Percentiles rank a stretch among this genome's conserved stretches.
Evolutionary conservation across 2,329 filamentous ascomycete genomes (phyloP).

Genomic region (Didymosphaeria variabile): DNA sequence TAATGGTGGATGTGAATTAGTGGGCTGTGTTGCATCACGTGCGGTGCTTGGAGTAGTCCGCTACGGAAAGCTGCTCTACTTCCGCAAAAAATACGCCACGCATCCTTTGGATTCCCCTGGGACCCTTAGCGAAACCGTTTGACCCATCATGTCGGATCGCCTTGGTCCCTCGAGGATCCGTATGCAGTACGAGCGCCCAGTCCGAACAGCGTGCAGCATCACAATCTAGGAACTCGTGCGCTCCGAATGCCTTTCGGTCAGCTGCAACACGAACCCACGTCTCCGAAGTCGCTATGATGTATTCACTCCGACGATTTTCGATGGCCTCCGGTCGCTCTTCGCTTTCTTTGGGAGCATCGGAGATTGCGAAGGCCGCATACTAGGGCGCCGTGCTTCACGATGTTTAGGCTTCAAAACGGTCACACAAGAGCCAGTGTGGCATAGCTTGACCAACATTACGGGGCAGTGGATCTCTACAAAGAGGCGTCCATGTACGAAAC

Average conservation of each 20-base stretch:
- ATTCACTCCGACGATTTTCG: slow-evolving; percentile 7
- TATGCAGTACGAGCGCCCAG: not conserved
- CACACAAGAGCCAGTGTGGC: slow-evolving; percentile 3
- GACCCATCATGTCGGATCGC: not conserved
- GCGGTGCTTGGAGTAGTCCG: not conserved
- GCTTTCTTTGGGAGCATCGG: slow-evolving; percentile 13
- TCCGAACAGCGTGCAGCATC: slow-evolving; percentile 5
- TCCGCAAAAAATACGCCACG: not conserved
- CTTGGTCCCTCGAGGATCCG: not conserved
- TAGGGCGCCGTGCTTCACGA: slow-evolving; percentile 8
- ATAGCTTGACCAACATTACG: not conserved
- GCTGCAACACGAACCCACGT: not conserved
- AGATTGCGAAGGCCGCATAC: slow-evolving; percentile 14
- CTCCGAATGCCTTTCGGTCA: slow-evolving; percentile 1
- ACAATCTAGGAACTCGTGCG: slow-evolving; percentile 5
- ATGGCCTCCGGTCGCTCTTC: slow-evolving; percentile 1
- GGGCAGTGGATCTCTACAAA: not conserved
- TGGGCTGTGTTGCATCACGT: slow-evolving; percentile 6
- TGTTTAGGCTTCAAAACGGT: slow-evolving; percentile 9
- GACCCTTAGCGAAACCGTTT: slow-evolving; percentile 4
- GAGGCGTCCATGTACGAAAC: not conserved
- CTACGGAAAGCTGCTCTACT: slow-evolving; percentile 5
- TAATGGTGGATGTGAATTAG: not conserved
- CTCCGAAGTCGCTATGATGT: slow-evolving; percentile 9
- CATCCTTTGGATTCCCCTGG: not conserved